Base-by-base conservation (phyloP, 2,329 filamentous ascomycete species). In the Pseudofabraea citricarpa region DNA sequence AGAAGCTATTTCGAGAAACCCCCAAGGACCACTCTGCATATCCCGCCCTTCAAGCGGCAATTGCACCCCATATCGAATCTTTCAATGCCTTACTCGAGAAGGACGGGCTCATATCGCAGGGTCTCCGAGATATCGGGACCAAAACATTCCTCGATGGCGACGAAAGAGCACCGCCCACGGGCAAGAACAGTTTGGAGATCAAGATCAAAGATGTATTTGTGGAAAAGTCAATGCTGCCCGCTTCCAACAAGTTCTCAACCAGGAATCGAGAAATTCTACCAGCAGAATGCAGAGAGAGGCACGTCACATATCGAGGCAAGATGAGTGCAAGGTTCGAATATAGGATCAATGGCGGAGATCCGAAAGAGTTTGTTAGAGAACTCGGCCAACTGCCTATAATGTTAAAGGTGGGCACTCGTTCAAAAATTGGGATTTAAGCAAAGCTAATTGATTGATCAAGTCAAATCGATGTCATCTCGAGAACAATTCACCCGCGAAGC, bases 401-500 rank as follows among this genome's bases (percentile, higher is more conserved):
- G 91, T 68, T 97, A 63, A 87, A 87, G 75, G 85, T 89, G 70
- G 6, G 54, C 44, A 54, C 20, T 6, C 7, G 24, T 16, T 36
- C 19, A n/a, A n/a, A n/a, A n/a, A n/a, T n/a, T n/a, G n/a, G n/a
- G n/a, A n/a, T n/a, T n/a, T n/a, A n/a, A n/a, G n/a, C n/a, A 45
- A 31, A 37, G 33, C 56, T 64, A 32, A 64, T 51, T 38, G 36
- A 16, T 32, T 9, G 56, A 10, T 21, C 10, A 20, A 90, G 83
- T 93, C 90, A 46, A 95, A 90, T 63, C 77, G 83, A 63, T 98
- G 93, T 62, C 90, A 98, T 62, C 77, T 98, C 20, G 84, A 95
- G 64, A 85, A 85, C 49, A 83, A 90, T 57, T 84, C 88, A 5
- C 93, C 93, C 0, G 83, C 84, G 9, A 75, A 86, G 57, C 75